Base-by-base conservation (phyloP, 23 red algal species). In the Gracilaria gracilis region DNA sequence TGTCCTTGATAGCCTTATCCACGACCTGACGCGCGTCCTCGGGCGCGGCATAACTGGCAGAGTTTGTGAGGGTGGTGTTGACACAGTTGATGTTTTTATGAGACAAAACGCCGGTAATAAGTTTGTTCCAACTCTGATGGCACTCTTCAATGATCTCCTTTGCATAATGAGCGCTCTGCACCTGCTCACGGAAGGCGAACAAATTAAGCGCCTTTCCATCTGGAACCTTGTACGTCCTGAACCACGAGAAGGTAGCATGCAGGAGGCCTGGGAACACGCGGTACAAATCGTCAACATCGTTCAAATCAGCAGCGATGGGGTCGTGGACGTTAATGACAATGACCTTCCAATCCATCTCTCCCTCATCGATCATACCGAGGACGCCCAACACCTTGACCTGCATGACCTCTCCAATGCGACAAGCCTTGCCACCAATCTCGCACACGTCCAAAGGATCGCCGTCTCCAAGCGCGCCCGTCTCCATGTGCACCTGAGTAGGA, bases 291-390 rank as follows among this genome's bases (percentile, higher is more conserved):
- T 95, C 93, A 76, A 95, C 84, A 53, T 98, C 97, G 87, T 98
- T 90, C 25, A 98, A 31, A 35, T 91, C 82, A 14, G 73, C 38
- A 2, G 97, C 93, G 1, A 91, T 81, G 20, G 91, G 97, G 67
- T 98, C 97, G 29, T 93, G 27, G 23, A 94, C 48, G 79, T 98
- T 95, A 31, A 98, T 83, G 28, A 96, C 97, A 53, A 98, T 90
- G 42, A 98, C 67, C 75, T 98, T 98, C 97, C 97, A 98, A 50
- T 98, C 97, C 97, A 98, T 98, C 57, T 98, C 97, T 8, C 97
- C 97, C 59, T 96, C 94, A 85, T 98, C 97, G 61, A 98, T 98
- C 97, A 98, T 98, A 46, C 97, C 97, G 4, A 98, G 89, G n/a
- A 98, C 97, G 67, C 97, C 97, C 28, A 98, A 34, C 1, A 98